Percentiles rank a stretch among this genome's conserved stretches.
Conservation (phyloP, 1,284 basidiomycete species). For the Laetiporus sulphureus region DNA sequence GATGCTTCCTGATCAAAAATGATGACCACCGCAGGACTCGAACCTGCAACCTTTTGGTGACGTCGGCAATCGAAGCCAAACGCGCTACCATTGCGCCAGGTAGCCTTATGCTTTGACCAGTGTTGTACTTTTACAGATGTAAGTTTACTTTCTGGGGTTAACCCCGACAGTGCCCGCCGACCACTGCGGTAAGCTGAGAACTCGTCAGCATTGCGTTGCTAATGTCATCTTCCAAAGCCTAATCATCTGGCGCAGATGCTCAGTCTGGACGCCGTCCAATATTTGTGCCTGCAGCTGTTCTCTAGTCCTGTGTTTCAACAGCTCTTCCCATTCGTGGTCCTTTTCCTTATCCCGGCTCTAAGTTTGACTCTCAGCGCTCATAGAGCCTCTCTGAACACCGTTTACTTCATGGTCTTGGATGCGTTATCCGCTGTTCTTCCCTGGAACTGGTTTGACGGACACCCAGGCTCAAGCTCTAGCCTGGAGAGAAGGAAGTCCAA, state of each 20-base stretch:
- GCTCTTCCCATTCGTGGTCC: slow-evolving; percentile 45
- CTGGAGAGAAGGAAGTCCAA: slow-evolving; percentile 37
- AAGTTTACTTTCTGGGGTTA: no score
- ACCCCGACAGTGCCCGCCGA: no score
- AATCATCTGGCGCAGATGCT: slow-evolving; percentile 25
- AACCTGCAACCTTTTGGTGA: slow-evolving; percentile 83
- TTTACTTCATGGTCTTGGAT: slow-evolving; percentile 50
- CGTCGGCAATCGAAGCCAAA: slow-evolving; percentile 75
- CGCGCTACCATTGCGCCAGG: slow-evolving; percentile 82
- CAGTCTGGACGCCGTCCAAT: slow-evolving; percentile 23
- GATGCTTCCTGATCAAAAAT: slow-evolving; percentile 17
- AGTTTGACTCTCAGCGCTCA: slow-evolving; percentile 33
- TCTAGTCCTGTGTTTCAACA: slow-evolving; percentile 31
- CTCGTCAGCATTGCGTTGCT: no score
- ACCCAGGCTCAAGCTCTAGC: slow-evolving; percentile 22
- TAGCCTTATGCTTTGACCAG: slow-evolving; percentile 34
- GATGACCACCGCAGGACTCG: slow-evolving; percentile 80
- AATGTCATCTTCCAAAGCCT: slow-evolving; percentile 15
- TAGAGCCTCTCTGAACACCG: slow-evolving; percentile 28
- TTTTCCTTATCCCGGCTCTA: slow-evolving; percentile 48
- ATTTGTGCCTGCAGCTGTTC: slow-evolving; percentile 19
- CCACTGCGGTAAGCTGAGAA: no score
- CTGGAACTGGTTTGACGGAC: slow-evolving; percentile 49
- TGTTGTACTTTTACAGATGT: no score
- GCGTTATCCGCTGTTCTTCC: slow-evolving; percentile 42